Conservation (phyloP, 495 filamentous ascomycete genomes). For the Hamigera avellanea region DNA sequence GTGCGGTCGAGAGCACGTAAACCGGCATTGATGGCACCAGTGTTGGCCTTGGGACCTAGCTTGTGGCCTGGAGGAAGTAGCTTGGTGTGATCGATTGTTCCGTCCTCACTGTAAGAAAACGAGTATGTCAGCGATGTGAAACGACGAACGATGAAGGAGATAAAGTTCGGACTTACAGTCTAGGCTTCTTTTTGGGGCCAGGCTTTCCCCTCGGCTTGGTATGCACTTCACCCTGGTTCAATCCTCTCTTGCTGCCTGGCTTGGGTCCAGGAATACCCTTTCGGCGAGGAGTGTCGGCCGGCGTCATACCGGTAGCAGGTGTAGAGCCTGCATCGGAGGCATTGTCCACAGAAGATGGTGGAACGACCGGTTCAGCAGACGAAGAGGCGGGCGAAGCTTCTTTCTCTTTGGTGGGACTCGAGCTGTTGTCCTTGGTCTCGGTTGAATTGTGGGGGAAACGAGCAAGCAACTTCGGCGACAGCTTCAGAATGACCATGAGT, state of each 20-base stretch:
- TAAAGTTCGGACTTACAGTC: slow-evolving; percentile 71
- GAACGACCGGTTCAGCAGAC: slow-evolving; percentile 33
- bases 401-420: slow-evolving; percentile 28
- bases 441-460: slow-evolving; percentile 26
- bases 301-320: slow-evolving; percentile 39
- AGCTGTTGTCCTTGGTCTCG: slow-evolving; percentile 13
- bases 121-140: slow-evolving; percentile 9
- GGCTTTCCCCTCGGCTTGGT: slow-evolving; percentile 73
- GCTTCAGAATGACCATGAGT: slow-evolving; percentile 39
- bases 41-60: slow-evolving; percentile 93
- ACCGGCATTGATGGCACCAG: slow-evolving; percentile 93
- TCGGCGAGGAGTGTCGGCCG: slow-evolving; percentile 38
- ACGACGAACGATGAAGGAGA: background rate
- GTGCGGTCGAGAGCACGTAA: slow-evolving; percentile 86
- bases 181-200: slow-evolving; percentile 88
- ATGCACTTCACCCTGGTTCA: slow-evolving; percentile 42
- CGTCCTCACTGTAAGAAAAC: slow-evolving; percentile 42
- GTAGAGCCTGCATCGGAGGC: slow-evolving; percentile 43
- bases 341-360: slow-evolving; percentile 42
- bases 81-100: slow-evolving; percentile 40
- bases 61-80: slow-evolving; percentile 46
- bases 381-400: slow-evolving; percentile 38
- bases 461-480: slow-evolving; percentile 35
- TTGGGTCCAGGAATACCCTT: slow-evolving; percentile 49
- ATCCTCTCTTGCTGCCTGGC: slow-evolving; percentile 46